Evolutionary conservation across 441 rosid genomes (phyloP), one percentile per base, ranked within the genome.

Genomic region (Brassica balearica): DNA sequence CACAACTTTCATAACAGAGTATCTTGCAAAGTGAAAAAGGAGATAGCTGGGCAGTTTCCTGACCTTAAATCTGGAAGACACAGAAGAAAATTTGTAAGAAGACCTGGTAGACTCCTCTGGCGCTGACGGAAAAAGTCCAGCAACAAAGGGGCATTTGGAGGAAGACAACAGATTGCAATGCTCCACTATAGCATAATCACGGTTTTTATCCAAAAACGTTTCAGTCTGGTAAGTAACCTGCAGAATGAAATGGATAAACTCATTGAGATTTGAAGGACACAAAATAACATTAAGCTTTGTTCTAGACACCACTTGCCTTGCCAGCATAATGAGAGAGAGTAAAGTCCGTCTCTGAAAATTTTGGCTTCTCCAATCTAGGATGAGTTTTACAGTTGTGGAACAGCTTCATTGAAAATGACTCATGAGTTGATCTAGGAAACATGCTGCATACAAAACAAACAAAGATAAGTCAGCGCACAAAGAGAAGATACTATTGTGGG

Each of bases 301-400:
- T 10, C 48, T 43, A 10, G 51, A 48, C 92, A 80, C 66, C 36
- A 70, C 83, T 80, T 90, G 84, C 99, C 98, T 91, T 95, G 88
- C 99, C 99, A 87, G 99, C 99, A 89, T 95, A 95, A 83, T 93
- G 99, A 71, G 94, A 89, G 68, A 95, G 74, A 9, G 87, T 88
- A 84, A 95, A 93, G 84, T 95, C 99, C n/a, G 98, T 90, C 88
- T 95, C 98, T 10, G 98, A 95, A 87, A 95, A 95, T 73, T 95
- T 95, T 71, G 88, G 84, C 86, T 88, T 93, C 78, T 91, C 96
- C 92, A 95, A 86, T 86, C 99, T 89, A 27, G 83, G 76, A 62
- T 93, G 94, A 61, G 67, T 72, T 12, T 82, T 80, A 77, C 79
- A 87, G 84, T 95, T 87, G 80, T 95, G 98, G 84, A 93, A 95